phyloP scores from a whole-genome alignment of 371 early-diverging fungal species.

The Mortierella polycephala region DNA sequence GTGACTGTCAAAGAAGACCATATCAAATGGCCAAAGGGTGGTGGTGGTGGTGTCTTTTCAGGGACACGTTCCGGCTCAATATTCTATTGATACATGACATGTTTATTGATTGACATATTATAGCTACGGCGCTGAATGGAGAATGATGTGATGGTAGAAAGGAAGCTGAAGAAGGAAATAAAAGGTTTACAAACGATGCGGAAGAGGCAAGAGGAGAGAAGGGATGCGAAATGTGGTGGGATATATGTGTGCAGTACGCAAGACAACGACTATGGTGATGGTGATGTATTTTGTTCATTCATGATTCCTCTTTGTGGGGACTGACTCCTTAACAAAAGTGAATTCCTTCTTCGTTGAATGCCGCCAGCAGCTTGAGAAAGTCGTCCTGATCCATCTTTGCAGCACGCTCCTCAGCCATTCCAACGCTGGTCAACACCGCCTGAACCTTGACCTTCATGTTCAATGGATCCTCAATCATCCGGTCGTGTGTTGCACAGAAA shows the following conservation, averaged over 20 bases:
- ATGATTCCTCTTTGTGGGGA: background rate
- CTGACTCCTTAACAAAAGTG: constrained; percentile 66
- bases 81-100: too few relatives aligned
- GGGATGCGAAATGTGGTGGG: too few relatives aligned
- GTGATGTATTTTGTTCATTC: background rate
- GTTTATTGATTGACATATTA: background rate
- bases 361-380: constrained; percentile 81
- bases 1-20: background rate
- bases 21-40: background rate
- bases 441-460: constrained; percentile 83
- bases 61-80: too few relatives aligned
- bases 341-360: constrained; percentile 80
- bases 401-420: constrained; percentile 84
- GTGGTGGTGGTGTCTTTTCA: too few relatives aligned
- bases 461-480: constrained; percentile 87
- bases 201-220: too few relatives aligned
- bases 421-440: constrained; percentile 73
- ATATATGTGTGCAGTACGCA: too few relatives aligned
- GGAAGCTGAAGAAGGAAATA: background rate
- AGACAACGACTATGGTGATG: too few relatives aligned
- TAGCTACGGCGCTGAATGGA: background rate
- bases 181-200: background rate
- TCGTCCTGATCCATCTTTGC: constrained; percentile 94
- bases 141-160: background rate
- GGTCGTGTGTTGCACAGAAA: constrained; percentile 80